Conservation (phyloP, 192 early-diverging fungal species). For the Mycoemilia scoparia region DNA sequence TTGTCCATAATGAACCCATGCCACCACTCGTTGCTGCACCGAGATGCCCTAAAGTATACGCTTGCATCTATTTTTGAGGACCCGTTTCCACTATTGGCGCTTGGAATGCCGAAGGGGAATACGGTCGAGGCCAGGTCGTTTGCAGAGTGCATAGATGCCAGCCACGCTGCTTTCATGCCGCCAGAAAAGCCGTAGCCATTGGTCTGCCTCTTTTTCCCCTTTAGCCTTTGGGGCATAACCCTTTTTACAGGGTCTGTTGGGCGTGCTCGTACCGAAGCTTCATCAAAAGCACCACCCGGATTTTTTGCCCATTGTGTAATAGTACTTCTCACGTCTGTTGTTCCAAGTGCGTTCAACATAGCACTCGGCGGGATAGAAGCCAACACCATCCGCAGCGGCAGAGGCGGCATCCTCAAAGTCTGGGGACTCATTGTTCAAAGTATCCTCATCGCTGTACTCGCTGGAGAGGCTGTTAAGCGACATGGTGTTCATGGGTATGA, state of each 20-base stretch:
- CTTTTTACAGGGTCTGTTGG: not conserved
- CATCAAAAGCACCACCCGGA: conserved; percentile 35
- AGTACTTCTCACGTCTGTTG: conserved; percentile 24
- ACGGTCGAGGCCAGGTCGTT: conserved; percentile 12
- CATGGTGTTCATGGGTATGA: conserved; percentile 2
- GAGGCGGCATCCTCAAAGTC: conserved; percentile 2
- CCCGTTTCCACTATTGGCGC: conserved; percentile 9
- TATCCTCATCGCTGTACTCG: not conserved
- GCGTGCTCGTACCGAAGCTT: conserved; percentile 12
- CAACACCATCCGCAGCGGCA: not conserved
- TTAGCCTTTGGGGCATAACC: no score
- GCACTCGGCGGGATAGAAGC: conserved; percentile 17
- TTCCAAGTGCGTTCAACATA: conserved; percentile 19
- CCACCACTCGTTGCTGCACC: conserved; percentile 10
- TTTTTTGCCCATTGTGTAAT: conserved; percentile 31
- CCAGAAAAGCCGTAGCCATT: not conserved
- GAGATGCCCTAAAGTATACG: conserved; percentile 5
- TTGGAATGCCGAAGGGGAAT: conserved; percentile 21
- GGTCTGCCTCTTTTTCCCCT: not conserved
- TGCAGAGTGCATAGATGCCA: conserved; percentile 6
- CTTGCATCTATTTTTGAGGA: conserved; percentile 13
- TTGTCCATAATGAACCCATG: conserved; percentile 21
- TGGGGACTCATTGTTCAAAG: conserved; percentile 2
- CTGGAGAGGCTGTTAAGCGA: conserved; percentile 1
- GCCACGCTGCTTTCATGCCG: not conserved